Evolutionary conservation across 345 rosid species (phyloP).

Genomic region (Carallia pectinifolia): DNA sequence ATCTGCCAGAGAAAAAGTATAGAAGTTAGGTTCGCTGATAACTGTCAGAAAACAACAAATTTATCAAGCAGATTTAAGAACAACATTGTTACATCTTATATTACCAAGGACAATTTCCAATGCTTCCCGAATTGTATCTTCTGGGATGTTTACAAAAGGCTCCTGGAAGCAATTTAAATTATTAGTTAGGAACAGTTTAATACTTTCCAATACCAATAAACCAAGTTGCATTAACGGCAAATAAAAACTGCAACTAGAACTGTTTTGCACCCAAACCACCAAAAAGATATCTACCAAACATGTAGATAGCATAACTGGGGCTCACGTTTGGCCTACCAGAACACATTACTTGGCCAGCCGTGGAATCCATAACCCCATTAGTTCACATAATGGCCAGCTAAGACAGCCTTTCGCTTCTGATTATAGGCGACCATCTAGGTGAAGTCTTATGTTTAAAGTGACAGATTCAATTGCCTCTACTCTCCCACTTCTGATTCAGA

Average conservation of each 20-base stretch:
- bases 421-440: no score
- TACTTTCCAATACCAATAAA: neutral
- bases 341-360: neutral
- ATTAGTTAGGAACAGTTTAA: slow-evolving; percentile 6
- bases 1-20: slow-evolving; percentile 41
- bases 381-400: no score
- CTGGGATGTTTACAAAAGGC: slow-evolving; percentile 73
- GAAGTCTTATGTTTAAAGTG: no score
- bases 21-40: slow-evolving; percentile 1
- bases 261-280: neutral
- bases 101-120: slow-evolving; percentile 83
- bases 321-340: neutral
- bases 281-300: neutral
- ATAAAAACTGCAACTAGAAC: neutral
- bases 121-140: slow-evolving; percentile 78
- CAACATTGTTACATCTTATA: slow-evolving; percentile 7
- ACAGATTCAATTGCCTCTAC: no score
- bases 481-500: no score
- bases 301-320: neutral
- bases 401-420: no score
- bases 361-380: neutral
- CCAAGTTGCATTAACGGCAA: neutral
- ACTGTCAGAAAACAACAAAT: neutral
- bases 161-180: slow-evolving; percentile 50
- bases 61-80: slow-evolving; percentile 3